Conservation (phyloP, 805 yeast species). For the Ogataea methylovora region DNA sequence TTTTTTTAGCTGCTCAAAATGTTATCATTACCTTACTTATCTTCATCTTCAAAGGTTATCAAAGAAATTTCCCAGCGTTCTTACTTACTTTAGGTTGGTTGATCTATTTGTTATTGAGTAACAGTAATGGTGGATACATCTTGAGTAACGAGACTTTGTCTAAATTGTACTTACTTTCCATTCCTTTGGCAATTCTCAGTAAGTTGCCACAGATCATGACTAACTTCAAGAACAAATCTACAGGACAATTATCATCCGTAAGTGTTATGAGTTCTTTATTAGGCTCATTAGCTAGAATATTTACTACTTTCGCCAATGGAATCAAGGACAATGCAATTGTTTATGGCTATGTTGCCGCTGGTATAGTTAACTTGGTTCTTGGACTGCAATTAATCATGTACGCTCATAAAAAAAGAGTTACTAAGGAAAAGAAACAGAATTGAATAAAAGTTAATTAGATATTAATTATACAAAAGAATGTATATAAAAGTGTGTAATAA, state of each 20-base stretch:
- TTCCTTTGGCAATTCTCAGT: conserved; percentile 27
- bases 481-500: no score
- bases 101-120: conserved; percentile 3
- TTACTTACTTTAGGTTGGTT: conserved; percentile 1
- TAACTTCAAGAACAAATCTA: conserved; percentile 29
- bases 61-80: conserved; percentile 1
- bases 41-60: conserved; percentile 8
- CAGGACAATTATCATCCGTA: conserved; percentile 33
- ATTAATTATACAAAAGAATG: no score
- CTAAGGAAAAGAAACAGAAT: conserved; percentile 5
- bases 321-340: conserved; percentile 27
- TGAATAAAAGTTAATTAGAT: no score
- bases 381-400: conserved; percentile 28
- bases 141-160: conserved; percentile 14
- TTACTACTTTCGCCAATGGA: conserved; percentile 27
- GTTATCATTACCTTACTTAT: conserved; percentile 23
- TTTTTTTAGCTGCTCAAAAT: conserved; percentile 29
- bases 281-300: conserved; percentile 31
- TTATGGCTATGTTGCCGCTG: conserved; percentile 23
- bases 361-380: conserved; percentile 25
- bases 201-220: conserved; percentile 34
- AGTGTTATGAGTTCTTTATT: conserved; percentile 29
- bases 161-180: conserved; percentile 23
- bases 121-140: conserved; percentile 5
- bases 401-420: conserved; percentile 12